Percentiles rank a stretch among this genome's conserved stretches.
These are phyloP conservation scores for Batkoa obscura DNA, from an alignment of 371 early-diverging fungal species.

Conservation along the genomic window DNA sequence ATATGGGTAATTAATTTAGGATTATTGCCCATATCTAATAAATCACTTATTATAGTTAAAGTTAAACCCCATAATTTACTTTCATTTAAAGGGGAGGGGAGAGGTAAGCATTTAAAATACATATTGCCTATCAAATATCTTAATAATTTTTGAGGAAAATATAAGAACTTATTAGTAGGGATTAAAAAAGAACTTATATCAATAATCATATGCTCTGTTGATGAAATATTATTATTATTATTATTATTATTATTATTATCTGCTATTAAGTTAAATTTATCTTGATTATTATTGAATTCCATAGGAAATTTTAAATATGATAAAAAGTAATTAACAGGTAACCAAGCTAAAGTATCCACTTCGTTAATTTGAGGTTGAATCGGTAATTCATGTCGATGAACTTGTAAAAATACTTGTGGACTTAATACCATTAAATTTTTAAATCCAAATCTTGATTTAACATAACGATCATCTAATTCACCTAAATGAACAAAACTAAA, in stretches of 20 bases:
- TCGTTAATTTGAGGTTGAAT: not conserved
- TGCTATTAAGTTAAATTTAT: too few relatives aligned
- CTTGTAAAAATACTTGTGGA: constrained; percentile 15
- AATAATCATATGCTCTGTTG: not conserved
- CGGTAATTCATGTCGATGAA: not conserved
- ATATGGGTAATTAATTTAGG: not conserved
- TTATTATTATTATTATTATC: not conserved
- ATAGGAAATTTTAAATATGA: not conserved
- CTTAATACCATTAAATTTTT: constrained; percentile 34
- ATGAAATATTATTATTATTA: not conserved
- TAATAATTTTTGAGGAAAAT: not conserved
- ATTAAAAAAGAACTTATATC: not conserved
- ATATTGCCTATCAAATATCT: not conserved
- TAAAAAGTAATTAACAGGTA: not conserved
- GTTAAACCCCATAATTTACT: not conserved
- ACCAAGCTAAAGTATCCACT: not conserved
- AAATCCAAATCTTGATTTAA: constrained; percentile 24
- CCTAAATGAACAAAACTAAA: constrained; percentile 29
- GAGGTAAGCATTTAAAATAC: not conserved
- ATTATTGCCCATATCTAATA: not conserved
- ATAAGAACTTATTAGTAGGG: not conserved
- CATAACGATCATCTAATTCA: constrained; percentile 38
- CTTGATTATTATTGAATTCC: too few relatives aligned
- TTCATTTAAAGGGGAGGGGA: not conserved
- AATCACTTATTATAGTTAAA: not conserved